phyloP scores from a whole-genome alignment of 129 eudicot species.

The Lactuca sativa region DNA sequence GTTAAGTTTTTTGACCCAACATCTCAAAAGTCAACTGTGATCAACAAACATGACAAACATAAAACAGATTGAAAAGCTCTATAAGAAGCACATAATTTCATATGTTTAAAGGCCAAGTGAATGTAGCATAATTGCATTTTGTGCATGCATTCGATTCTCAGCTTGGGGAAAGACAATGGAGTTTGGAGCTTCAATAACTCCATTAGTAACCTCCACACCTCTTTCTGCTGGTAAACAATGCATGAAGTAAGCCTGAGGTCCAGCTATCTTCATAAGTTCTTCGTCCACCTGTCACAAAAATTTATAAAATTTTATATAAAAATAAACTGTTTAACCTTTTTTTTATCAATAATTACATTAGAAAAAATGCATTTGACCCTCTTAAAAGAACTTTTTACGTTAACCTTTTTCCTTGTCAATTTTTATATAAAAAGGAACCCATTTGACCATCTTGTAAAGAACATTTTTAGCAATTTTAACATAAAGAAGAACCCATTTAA shows the following conservation, averaged over 20 bases:
- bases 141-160: constrained; percentile 98
- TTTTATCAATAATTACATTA: too few relatives aligned
- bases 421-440: too few relatives aligned
- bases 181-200: constrained; percentile 74
- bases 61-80: constrained; percentile 23
- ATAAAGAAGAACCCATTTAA: too few relatives aligned
- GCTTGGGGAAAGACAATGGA: constrained; percentile 96
- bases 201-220: constrained; percentile 86
- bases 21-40: constrained; percentile 14
- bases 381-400: background rate
- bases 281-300: constrained; percentile 66
- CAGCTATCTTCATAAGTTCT: constrained; percentile 87
- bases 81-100: background rate
- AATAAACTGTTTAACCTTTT: too few relatives aligned
- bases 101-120: constrained; percentile 53
- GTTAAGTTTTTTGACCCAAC: background rate
- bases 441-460: background rate
- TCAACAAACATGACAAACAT: constrained; percentile 23
- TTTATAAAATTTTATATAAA: too few relatives aligned
- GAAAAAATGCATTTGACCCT: background rate
- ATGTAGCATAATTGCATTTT: constrained; percentile 95
- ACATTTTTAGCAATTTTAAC: too few relatives aligned
- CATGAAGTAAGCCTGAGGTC: constrained; percentile 85
- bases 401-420: background rate
- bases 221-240: constrained; percentile 98